These are phyloP conservation scores for Chaetomium fimeti DNA, from an alignment of 495 filamentous ascomycete species.

Conservation along the genomic window DNA sequence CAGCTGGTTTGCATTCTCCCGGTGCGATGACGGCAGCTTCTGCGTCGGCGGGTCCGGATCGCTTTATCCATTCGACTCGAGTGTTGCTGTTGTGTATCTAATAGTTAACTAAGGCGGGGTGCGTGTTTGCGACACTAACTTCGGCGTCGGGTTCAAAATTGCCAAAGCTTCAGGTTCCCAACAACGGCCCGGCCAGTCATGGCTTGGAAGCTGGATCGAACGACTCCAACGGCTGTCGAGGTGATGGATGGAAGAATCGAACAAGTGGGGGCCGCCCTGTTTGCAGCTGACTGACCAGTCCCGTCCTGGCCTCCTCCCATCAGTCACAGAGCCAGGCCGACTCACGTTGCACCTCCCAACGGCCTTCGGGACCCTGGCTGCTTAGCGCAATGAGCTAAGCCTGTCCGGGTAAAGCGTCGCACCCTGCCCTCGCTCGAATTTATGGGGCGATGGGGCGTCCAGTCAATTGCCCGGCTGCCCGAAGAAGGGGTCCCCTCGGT, in stretches of 20 bases:
- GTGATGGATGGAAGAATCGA: background rate
- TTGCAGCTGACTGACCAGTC: conserved; percentile 8
- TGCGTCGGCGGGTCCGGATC: background rate
- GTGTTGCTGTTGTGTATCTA: background rate
- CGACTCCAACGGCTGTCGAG: background rate
- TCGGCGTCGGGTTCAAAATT: background rate
- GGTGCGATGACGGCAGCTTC: background rate
- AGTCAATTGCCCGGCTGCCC: conserved; percentile 19
- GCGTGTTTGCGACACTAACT: background rate
- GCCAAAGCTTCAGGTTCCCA: too few species aligned
- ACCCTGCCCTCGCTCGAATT: conserved; percentile 17
- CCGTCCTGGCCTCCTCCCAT: background rate
- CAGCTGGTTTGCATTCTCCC: conserved; percentile 10
- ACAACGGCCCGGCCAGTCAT: too few species aligned
- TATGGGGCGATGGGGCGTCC: conserved; percentile 28
- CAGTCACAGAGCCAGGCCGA: conserved; percentile 15
- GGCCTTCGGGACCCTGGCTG: conserved; percentile 27
- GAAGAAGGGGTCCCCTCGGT: conserved; percentile 17
- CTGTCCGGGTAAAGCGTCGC: conserved; percentile 31
- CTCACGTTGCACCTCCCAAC: conserved; percentile 27
- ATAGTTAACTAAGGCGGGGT: background rate
- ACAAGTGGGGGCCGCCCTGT: background rate
- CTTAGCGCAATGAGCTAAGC: conserved; percentile 23
- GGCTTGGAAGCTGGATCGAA: background rate
- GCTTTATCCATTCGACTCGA: conserved; percentile 2